A percentile compares a stretch with the other conserved stretches of the same genome.
Conservation (phyloP, 2,329 filamentous ascomycete species). For the Alternaria sp. region DNA sequence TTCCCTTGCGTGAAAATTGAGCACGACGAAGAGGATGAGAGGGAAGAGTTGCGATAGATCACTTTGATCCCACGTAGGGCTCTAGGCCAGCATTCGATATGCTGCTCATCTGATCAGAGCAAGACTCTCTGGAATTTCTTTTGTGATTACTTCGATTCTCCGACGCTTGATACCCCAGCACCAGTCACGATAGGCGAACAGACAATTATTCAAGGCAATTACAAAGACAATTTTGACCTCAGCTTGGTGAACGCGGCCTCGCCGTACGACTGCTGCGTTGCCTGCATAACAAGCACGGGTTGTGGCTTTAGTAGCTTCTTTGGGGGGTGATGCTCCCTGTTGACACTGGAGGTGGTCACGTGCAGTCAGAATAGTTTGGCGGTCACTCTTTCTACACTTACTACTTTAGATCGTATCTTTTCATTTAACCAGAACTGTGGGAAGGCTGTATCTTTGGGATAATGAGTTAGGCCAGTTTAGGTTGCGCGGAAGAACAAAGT, state of each 20-base stretch:
- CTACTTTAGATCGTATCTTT: no score
- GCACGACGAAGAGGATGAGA: slow-evolving; percentile 7
- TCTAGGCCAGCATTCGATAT: neutral
- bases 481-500: no score
- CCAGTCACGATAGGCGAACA: no score
- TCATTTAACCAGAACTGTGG: neutral
- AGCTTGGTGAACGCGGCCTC: neutral
- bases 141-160: neutral
- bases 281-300: neutral
- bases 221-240: no score
- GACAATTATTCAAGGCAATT: no score
- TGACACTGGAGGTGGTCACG: no score
- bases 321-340: no score
- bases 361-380: neutral
- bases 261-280: neutral
- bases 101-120: neutral
- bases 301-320: no score
- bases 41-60: slow-evolving; percentile 10
- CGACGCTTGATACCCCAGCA: neutral
- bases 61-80: neutral
- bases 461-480: no score
- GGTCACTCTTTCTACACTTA: no score
- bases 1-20: slow-evolving; percentile 16
- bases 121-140: neutral
- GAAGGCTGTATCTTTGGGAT: neutral